Evolutionary conservation across 495 filamentous ascomycete genomes (phyloP).

Genomic region (Daldinia bambusicola): DNA sequence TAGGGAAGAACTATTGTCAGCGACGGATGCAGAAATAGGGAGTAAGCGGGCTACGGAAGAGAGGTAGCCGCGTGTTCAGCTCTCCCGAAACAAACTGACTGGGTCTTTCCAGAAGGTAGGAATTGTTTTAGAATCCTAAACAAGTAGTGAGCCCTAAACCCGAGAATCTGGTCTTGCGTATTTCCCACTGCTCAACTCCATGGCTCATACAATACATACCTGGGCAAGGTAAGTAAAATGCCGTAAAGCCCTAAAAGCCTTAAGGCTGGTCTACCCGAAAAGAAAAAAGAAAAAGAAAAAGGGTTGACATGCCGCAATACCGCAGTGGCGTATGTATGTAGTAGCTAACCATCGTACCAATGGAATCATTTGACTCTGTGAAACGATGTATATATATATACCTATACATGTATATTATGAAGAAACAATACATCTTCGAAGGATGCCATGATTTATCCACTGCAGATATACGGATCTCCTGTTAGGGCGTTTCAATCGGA

Average conservation of each 20-base stretch:
- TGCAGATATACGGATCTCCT: neutral
- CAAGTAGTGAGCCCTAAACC: conserved; percentile 17
- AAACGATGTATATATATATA: neutral
- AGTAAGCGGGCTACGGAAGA: conserved; percentile 7
- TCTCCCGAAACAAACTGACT: conserved; percentile 30
- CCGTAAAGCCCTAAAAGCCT: neutral
- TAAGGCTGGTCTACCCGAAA: conserved; percentile 12
- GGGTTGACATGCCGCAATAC: conserved; percentile 12
- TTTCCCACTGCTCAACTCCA: conserved; percentile 12
- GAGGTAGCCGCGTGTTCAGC: conserved; percentile 20
- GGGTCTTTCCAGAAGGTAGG: conserved; percentile 29
- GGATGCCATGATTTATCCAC: neutral
- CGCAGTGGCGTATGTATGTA: neutral
- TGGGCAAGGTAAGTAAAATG: too few relatives aligned
- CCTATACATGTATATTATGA: too few relatives aligned
- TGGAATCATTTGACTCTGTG: conserved; percentile 12
- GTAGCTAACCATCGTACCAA: neutral
- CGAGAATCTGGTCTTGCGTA: neutral
- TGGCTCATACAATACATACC: neutral
- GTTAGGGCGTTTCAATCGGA: conserved; percentile 26
- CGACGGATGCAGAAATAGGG: conserved; percentile 9
- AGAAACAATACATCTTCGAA: conserved; percentile 3
- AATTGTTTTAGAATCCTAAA: conserved; percentile 6
- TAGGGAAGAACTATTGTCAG: conserved; percentile 27
- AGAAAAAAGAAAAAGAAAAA: conserved; percentile 7